A percentile compares a stretch with the other conserved stretches of the same genome.
These are phyloP conservation scores for Chrysoporthe puriensis DNA, from an alignment of 2,329 filamentous ascomycete genomes.

Conservation along the genomic window DNA sequence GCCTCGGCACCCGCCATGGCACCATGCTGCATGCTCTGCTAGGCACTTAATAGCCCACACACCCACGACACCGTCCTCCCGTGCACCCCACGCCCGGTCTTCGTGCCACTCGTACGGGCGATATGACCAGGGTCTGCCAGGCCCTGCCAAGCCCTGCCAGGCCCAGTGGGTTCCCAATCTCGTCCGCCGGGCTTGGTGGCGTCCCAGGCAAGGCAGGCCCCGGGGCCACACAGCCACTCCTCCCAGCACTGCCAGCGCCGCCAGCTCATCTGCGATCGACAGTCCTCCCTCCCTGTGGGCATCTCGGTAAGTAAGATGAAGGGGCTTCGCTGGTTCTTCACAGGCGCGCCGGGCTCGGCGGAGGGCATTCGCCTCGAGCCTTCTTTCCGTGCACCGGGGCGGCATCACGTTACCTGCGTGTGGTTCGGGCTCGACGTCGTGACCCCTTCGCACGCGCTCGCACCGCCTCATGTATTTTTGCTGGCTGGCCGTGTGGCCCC, in stretches of 20 bases:
- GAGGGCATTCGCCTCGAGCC: neutral
- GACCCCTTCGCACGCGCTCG: neutral
- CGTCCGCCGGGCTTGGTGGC: neutral
- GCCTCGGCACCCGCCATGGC: neutral
- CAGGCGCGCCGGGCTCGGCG: neutral
- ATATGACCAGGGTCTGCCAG: neutral
- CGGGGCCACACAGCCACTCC: neutral
- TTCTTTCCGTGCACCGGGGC: neutral
- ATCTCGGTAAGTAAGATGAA: constrained; percentile 17
- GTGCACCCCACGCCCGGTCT: neutral
- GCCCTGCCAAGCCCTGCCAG: neutral
- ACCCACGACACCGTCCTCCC: neutral
- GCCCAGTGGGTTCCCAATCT: constrained; percentile 1
- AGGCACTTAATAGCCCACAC: no score
- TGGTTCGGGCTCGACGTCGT: neutral
- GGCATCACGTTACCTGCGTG: neutral
- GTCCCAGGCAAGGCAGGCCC: no score
- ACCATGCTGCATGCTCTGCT: no score
- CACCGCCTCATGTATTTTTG: neutral
- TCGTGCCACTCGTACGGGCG: neutral
- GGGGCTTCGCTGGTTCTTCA: neutral
- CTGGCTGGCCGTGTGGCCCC: no score
- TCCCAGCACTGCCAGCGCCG: neutral
- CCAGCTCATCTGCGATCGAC: neutral
- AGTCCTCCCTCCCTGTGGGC: neutral